Percentiles rank a stretch among this genome's conserved stretches.
Conservation (phyloP, 495 filamentous ascomycete genomes). For the Penicillium waksmanii region DNA sequence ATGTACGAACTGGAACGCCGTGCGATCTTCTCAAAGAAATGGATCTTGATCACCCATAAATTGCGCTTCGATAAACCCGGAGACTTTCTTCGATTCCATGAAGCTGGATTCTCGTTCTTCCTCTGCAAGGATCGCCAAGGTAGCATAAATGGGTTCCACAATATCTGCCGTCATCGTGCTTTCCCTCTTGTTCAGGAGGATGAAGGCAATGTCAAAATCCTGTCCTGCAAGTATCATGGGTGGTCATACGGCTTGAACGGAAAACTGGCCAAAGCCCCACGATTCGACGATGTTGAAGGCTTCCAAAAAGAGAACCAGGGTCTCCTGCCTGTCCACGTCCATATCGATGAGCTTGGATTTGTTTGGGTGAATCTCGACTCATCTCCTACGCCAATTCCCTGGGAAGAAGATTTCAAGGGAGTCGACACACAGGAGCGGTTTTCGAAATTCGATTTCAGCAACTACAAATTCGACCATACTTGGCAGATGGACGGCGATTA, state of each 20-base stretch:
- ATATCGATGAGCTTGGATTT: conserved; percentile 50
- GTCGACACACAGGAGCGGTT: conserved; percentile 48
- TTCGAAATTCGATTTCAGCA: conserved; percentile 46
- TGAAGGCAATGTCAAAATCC: conserved; percentile 49
- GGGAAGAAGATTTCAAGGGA: conserved; percentile 50
- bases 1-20: conserved; percentile 57
- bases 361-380: conserved; percentile 57
- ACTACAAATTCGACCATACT: conserved; percentile 54
- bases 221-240: conserved; percentile 63
- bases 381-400: conserved; percentile 42
- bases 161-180: conserved; percentile 60
- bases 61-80: conserved; percentile 48
- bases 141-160: conserved; percentile 58
- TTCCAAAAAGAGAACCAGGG: conserved; percentile 58
- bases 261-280: conserved; percentile 60
- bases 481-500: conserved; percentile 54
- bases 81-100: conserved; percentile 50
- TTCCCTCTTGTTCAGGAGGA: conserved; percentile 56
- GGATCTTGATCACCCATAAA: conserved; percentile 54
- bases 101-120: conserved; percentile 54
- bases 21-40: conserved; percentile 55
- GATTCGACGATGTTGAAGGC: conserved; percentile 54
- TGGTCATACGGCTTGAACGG: conserved; percentile 62
- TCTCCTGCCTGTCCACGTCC: conserved; percentile 48
- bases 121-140: conserved; percentile 48